Base-by-base conservation (phyloP, 495 filamentous ascomycete genomes). In the Xylaria flabelliformis region DNA sequence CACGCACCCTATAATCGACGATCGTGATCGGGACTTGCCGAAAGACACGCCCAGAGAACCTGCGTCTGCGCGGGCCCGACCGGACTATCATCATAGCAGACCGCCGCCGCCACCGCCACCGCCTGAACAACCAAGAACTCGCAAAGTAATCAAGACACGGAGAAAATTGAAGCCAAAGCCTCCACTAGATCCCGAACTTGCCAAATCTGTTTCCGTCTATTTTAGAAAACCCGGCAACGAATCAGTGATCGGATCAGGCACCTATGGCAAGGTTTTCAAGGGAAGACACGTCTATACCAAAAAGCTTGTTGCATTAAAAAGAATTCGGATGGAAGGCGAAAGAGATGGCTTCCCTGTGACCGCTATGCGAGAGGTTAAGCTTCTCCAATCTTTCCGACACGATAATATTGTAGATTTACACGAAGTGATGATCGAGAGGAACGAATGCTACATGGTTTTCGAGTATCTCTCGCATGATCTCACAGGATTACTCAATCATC, bases 381-480 rank as follows among this genome's bases (percentile, higher is more conserved):
- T 99, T 19, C 90, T 99, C 10, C 94, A 97, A 77, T 95, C 94
- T 51, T 86, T 99, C n/a, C 93, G 92, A 72, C 94, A 97, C 76
- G 85, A 88, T 62, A 98, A 98, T 74, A 90, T 99, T 46, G 95
- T 99, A 72, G 91, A 91, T 61, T 82, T 95, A 32, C 88, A 91
- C 70, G 97, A 99, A 82, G 95, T 98, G 76, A 98, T 99, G 96
- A 96, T 98, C 19, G 97, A 99, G 82, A 91, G 90, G 74, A 98
- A 98, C 78, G 95, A 98, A 80, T 99, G 97, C 81, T 98, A 96
- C 83, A 99, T 99, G 97, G 97, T 99, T 10, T 99, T 99, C 73
- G 97, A 99, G 78, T 99, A 99, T 78, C 89, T 98, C 36, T 95
- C 95, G 21, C 97, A 99, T 78, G 97, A 99, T 58, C 74, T 86